Conservation (phyloP, 1,284 basidiomycete species). For the Farysia itapuensis region DNA sequence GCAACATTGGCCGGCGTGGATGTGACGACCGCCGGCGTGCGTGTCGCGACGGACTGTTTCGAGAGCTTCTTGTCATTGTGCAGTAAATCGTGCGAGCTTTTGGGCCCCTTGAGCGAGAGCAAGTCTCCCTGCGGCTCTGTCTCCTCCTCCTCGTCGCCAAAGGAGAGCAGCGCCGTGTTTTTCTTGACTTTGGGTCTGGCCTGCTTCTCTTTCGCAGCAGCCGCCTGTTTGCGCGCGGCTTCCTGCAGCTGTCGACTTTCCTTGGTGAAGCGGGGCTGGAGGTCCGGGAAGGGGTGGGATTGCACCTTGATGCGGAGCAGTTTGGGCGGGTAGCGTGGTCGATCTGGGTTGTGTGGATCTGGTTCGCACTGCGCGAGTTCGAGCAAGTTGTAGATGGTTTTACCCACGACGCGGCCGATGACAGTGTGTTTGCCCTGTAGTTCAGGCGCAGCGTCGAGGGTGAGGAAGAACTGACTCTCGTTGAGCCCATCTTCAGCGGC, state of each 20-base stretch:
- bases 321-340: conserved; percentile 86
- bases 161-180: conserved; percentile 46
- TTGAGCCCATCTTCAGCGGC: conserved; percentile 68
- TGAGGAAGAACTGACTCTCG: conserved; percentile 60
- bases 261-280: conserved; percentile 92
- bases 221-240: conserved; percentile 74
- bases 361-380: conserved; percentile 78
- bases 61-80: conserved; percentile 41
- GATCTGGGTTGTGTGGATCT: conserved; percentile 66
- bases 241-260: conserved; percentile 82
- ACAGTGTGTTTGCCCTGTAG: conserved; percentile 55
- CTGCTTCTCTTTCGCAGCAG: conserved; percentile 1
- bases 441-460: conserved; percentile 54
- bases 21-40: neutral
- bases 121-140: neutral
- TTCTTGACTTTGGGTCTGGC: conserved; percentile 34
- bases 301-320: conserved; percentile 79
- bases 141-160: conserved; percentile 48
- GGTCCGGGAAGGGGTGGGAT: conserved; percentile 92
- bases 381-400: conserved; percentile 61
- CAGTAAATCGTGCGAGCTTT: conserved; percentile 55
- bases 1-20: neutral
- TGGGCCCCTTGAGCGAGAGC: conserved; percentile 21
- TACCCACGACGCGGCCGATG: conserved; percentile 45
- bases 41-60: conserved; percentile 8